Base-by-base conservation (phyloP, 2,329 filamentous ascomycete genomes). In the Ophiostoma populinum region DNA sequence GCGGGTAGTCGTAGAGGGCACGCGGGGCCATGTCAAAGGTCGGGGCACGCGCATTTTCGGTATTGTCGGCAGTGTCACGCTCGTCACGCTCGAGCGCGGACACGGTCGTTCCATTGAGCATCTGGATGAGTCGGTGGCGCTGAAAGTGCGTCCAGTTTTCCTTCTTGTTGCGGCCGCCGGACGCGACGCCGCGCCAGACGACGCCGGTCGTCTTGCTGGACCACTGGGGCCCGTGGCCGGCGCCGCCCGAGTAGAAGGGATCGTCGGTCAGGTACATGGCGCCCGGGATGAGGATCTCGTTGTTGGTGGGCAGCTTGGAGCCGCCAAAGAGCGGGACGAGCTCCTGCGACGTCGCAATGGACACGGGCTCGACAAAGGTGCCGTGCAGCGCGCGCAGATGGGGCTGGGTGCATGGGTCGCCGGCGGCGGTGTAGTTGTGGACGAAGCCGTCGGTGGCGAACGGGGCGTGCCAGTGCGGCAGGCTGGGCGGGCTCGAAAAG, bases 131-230 rank as follows among this genome's bases (percentile, higher is more conserved):
- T 4, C 77, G 71, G 45, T 79, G 75, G n/a, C 76, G 70, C 41
- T 81, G 76, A 45, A 80, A 78, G 21, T 70, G 66, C 22, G 61
- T 61, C 75, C 76, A 82, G 41, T 67, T 77, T 28, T 70, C 50
- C 15, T 48, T 46, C 38, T 54, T 55, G 29, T 61, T 52, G 20
- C 60, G 57, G 2, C 72, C 74, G 4, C 73, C 75, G 8, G 72
- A 75, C 3, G 67, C 71, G 3, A 70, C 67, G 30, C 75, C 75
- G 24, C 75, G 69, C 75, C 75, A 80, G 25, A 75, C 55, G 32
- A 74, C 53, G 4, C 53, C 57, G 35, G 67, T 58, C 18, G 54
- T 54, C 52, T 80, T 80, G 20, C 61, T 49, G 4, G 58, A 52
- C 75, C 75, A 79, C 5, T 56, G 49, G 10, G 65, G 56, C 29